Conservation (phyloP, 1,139 yeast genomes). For the Blastobotrys illinoisensis region DNA sequence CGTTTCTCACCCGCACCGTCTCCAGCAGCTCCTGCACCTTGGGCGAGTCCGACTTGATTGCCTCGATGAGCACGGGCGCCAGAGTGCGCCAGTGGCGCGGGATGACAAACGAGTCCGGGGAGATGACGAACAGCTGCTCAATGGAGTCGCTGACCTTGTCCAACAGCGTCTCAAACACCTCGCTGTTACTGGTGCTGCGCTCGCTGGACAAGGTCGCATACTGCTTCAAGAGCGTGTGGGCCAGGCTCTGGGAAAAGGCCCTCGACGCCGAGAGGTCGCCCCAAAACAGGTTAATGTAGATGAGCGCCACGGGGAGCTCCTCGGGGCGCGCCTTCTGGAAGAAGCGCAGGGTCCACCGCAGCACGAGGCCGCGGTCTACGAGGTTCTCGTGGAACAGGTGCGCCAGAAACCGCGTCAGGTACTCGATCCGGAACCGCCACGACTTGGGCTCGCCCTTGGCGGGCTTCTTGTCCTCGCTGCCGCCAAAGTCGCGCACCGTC, state of each 20-base stretch:
- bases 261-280: conserved; percentile 50
- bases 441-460: conserved; percentile 19
- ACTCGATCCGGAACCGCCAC: conserved; percentile 53
- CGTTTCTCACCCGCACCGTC: conserved; percentile 29
- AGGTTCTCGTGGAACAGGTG: conserved; percentile 64
- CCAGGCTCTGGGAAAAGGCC: conserved; percentile 30
- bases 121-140: conserved; percentile 44
- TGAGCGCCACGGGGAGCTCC: conserved; percentile 50
- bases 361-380: conserved; percentile 55
- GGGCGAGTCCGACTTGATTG: conserved; percentile 24
- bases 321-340: conserved; percentile 44
- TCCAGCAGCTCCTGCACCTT: conserved; percentile 28
- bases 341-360: conserved; percentile 57
- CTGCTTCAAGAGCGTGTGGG: conserved; percentile 25
- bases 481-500: conserved; percentile 29
- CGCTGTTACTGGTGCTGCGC: conserved; percentile 18
- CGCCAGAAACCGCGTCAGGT: conserved; percentile 53
- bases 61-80: conserved; percentile 47
- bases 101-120: conserved; percentile 65
- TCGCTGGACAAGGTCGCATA: conserved; percentile 16
- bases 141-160: conserved; percentile 15
- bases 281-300: conserved; percentile 69
- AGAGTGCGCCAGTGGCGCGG: conserved; percentile 68
- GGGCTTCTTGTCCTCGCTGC: too few species aligned
- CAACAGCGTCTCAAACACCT: conserved; percentile 27